A percentile compares a stretch with the other conserved stretches of the same genome.
Conservation (phyloP, 306 rosid genomes). For the Cucumis sativus region DNA sequence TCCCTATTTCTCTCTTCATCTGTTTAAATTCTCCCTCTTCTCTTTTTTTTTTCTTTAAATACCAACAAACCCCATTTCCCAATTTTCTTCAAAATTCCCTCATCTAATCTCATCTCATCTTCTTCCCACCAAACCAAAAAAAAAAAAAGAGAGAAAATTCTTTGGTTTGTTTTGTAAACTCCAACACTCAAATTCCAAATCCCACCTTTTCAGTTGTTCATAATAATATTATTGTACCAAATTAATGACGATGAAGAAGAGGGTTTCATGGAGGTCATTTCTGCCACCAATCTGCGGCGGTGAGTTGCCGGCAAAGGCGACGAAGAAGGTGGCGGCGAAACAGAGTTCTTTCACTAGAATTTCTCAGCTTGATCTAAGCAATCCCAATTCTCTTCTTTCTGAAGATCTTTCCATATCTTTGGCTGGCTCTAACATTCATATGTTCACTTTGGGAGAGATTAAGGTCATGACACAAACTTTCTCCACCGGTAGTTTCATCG, state of each 20-base stretch:
- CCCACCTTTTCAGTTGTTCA: neutral
- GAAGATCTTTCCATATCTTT: constrained; percentile 81
- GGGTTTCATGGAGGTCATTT: constrained; percentile 28
- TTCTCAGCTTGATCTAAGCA: constrained; percentile 54
- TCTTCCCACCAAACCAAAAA: neutral
- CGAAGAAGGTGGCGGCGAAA: constrained; percentile 40
- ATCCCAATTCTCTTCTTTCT: constrained; percentile 40
- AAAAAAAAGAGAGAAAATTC: neutral
- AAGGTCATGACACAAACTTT: constrained; percentile 69
- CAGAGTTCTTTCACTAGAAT: constrained; percentile 43
- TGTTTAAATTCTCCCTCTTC: neutral
- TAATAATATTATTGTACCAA: neutral
- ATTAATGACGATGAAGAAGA: constrained; percentile 1
- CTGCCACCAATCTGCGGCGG: constrained; percentile 26
- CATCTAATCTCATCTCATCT: neutral
- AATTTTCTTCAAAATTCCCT: neutral
- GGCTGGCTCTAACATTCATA: constrained; percentile 61
- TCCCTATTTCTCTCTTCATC: neutral
- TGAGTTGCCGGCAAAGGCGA: constrained; percentile 14
- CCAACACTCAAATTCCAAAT: neutral
- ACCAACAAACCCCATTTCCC: neutral
- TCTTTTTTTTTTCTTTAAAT: neutral
- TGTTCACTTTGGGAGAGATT: constrained; percentile 61
- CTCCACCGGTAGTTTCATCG: constrained; percentile 55
- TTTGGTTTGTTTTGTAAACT: neutral